Evolutionary conservation across 768 basidiomycete genomes (phyloP).

Genomic region (Boletus speciosus): DNA sequence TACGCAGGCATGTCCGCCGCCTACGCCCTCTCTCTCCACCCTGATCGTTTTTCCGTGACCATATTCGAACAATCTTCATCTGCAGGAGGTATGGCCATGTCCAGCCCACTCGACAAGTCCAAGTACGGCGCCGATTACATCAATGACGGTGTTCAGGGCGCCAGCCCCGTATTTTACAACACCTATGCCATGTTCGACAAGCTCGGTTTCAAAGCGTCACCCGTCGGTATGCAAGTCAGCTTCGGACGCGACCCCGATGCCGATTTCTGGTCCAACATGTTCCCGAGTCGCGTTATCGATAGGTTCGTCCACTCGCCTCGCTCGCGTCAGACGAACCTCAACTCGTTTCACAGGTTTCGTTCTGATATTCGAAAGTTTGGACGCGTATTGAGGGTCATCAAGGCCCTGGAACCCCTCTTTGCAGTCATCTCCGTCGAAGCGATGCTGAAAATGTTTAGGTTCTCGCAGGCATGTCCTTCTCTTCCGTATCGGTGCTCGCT

Average conservation of each 20-base stretch:
- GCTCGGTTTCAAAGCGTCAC: background rate
- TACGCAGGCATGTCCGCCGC: background rate
- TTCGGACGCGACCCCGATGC: background rate
- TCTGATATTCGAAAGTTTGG: conserved; percentile 7
- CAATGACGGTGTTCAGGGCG: background rate
- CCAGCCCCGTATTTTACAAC: background rate
- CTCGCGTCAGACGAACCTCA: background rate
- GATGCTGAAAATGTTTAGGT: conserved; percentile 3
- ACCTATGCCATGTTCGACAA: background rate
- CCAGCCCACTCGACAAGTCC: background rate
- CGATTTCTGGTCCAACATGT: background rate
- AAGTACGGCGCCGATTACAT: background rate
- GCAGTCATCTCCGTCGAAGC: background rate
- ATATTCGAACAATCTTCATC: background rate
- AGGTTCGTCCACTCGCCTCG: background rate
- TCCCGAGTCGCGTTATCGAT: background rate
- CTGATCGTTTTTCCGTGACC: background rate
- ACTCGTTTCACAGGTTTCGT: background rate
- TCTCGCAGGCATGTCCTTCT: background rate
- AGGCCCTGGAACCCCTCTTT: conserved; percentile 2
- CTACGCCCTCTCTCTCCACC: background rate
- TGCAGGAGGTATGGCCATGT: background rate
- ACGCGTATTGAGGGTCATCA: background rate
- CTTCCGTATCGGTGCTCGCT: background rate
- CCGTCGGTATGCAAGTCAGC: background rate